phyloP scores from a whole-genome alignment of 1,284 basidiomycete genomes.

The Moesziomyces antarcticus region DNA sequence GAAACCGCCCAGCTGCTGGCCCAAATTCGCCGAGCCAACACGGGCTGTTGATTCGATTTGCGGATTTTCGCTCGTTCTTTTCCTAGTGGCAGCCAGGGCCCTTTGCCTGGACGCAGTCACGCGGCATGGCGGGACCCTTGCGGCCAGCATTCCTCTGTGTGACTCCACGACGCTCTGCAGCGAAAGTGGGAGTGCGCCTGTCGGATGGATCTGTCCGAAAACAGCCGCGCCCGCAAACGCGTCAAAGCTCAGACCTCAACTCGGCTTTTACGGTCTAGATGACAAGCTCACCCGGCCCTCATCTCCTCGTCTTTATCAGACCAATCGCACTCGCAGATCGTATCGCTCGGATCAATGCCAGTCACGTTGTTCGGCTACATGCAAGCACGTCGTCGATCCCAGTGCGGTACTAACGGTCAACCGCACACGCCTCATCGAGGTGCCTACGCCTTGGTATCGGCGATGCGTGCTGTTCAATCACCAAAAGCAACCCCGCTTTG shows the following conservation, averaged over 20 bases:
- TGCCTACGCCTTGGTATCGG: constrained; percentile 17
- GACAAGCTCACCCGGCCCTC: not conserved
- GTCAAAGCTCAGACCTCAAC: not conserved
- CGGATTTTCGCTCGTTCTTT: not conserved
- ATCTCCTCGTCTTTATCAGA: not conserved
- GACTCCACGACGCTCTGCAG: not conserved
- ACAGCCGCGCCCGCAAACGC: not conserved
- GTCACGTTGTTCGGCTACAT: not conserved
- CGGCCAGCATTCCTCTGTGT: not conserved
- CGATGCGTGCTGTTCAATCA: constrained; percentile 19
- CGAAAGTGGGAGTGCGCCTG: not conserved
- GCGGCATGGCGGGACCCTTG: not conserved
- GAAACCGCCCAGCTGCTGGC: not conserved
- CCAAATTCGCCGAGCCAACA: not conserved
- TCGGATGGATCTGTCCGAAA: not conserved
- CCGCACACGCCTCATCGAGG: constrained; percentile 7
- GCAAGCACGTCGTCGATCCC: not conserved
- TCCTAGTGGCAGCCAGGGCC: not conserved
- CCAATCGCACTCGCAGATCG: not conserved
- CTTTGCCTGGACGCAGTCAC: not conserved
- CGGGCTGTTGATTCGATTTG: not conserved
- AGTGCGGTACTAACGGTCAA: not conserved
- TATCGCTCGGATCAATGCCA: not conserved
- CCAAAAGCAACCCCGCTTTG: not conserved
- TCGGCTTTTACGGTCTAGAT: constrained; percentile 16